A percentile compares a stretch with the other conserved stretches of the same genome.
These are phyloP conservation scores for Isoetes engelmannii DNA, from an alignment of 83 land plant genomes.

Conservation along the genomic window DNA sequence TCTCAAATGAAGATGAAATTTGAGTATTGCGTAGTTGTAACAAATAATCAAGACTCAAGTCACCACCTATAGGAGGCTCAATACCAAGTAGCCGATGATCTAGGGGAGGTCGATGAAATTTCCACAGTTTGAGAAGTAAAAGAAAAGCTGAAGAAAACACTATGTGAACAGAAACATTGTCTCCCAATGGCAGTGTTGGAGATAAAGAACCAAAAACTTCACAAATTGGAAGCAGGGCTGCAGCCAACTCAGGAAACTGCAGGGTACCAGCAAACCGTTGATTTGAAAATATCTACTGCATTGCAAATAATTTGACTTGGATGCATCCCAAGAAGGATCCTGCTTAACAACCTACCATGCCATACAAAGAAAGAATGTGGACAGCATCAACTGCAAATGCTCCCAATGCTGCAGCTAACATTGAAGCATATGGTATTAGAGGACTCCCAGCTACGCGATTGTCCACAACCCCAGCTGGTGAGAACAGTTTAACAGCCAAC, in stretches of 20 bases:
- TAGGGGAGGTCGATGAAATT: conserved; percentile 69
- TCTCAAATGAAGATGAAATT: background rate
- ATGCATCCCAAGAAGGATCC: no score
- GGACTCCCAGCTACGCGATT: conserved; percentile 37
- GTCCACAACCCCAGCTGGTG: conserved; percentile 51
- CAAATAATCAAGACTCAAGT: conserved; percentile 62
- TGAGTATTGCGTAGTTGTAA: conserved; percentile 50
- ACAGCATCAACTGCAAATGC: conserved; percentile 51
- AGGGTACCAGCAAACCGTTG: background rate
- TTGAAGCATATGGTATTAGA: conserved; percentile 44
- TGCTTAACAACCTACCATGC: conserved; percentile 42
- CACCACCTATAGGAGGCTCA: conserved; percentile 33
- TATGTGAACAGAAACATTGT: conserved; percentile 45
- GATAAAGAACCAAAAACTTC: conserved; percentile 72
- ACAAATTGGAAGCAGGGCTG: conserved; percentile 72
- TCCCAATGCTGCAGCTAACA: conserved; percentile 53
- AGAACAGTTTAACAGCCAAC: conserved; percentile 27
- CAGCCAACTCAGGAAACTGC: conserved; percentile 84
- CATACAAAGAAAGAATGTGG: conserved; percentile 72
- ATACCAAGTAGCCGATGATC: conserved; percentile 48
- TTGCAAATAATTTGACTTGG: no score
- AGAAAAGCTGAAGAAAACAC: conserved; percentile 72
- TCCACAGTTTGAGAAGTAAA: conserved; percentile 70
- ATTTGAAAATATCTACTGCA: background rate
- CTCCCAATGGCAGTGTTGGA: conserved; percentile 39